Conservation (phyloP, 2,329 filamentous ascomycete genomes). For the Curvularia sp. region DNA sequence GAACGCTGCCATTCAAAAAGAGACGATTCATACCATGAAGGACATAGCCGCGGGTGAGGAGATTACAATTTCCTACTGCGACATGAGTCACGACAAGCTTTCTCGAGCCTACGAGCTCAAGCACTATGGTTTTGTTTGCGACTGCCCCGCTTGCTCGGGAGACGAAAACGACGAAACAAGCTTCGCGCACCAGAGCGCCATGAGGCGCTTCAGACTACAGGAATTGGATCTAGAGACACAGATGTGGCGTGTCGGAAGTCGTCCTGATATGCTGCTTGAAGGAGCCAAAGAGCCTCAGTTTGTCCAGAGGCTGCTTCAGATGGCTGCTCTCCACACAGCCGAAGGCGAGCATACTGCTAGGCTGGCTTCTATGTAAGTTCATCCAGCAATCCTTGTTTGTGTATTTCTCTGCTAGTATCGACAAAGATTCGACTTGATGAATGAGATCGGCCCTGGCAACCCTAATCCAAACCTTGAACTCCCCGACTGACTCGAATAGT, state of each 20-base stretch:
- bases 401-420: not conserved
- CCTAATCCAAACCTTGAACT: too few species aligned
- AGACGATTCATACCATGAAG: conserved; percentile 46
- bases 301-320: conserved; percentile 34
- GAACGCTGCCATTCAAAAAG: conserved; percentile 39
- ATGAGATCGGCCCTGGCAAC: not conserved
- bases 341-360: conserved; percentile 36
- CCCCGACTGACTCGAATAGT: conserved; percentile 22
- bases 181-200: conserved; percentile 37
- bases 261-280: conserved; percentile 15
- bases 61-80: conserved; percentile 49
- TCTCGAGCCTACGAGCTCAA: conserved; percentile 42
- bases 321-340: conserved; percentile 36
- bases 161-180: conserved; percentile 37
- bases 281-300: conserved; percentile 26
- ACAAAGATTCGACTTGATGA: not conserved
- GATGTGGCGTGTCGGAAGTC: conserved; percentile 16
- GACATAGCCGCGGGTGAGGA: conserved; percentile 48
- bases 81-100: conserved; percentile 41
- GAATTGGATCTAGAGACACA: conserved; percentile 45
- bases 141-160: conserved; percentile 48
- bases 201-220: conserved; percentile 42
- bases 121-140: conserved; percentile 49
- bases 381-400: not conserved
- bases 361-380: conserved; percentile 38